These are phyloP conservation scores for Lobosporangium transversale DNA, from an alignment of 192 early-diverging fungal species.

Conservation along the genomic window DNA sequence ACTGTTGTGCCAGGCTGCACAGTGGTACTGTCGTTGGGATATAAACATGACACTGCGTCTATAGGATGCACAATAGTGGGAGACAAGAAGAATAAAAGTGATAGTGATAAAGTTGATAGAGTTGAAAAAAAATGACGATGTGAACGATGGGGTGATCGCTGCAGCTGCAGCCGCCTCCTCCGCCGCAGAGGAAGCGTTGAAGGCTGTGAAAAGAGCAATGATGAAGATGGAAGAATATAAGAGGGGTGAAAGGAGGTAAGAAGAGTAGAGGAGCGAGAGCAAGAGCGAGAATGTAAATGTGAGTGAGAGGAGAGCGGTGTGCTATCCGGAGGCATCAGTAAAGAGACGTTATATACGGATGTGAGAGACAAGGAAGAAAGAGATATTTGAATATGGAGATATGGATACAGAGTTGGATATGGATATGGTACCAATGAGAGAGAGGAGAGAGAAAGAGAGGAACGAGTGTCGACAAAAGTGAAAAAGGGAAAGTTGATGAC, in stretches of 20 bases:
- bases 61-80: slow-evolving; percentile 2
- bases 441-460: background rate
- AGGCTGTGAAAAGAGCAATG: background rate
- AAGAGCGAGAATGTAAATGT: background rate
- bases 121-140: background rate
- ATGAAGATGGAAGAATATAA: background rate
- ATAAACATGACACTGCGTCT: slow-evolving; percentile 17
- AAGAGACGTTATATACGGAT: background rate
- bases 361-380: background rate
- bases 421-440: background rate
- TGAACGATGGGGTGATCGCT: background rate
- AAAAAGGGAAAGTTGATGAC: background rate
- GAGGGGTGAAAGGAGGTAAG: background rate
- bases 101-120: slow-evolving; percentile 4
- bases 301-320: too few species aligned
- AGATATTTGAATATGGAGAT: background rate
- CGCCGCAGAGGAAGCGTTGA: background rate
- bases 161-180: background rate
- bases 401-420: background rate
- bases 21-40: background rate
- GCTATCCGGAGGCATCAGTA: slow-evolving; percentile 4
- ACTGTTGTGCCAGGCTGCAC: slow-evolving; percentile 7
- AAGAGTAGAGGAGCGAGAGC: background rate
- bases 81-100: slow-evolving; percentile 15
- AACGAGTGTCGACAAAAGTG: slow-evolving; percentile 3